phyloP scores from a whole-genome alignment of 768 basidiomycete species.

The Rhizopogon roseolus region DNA sequence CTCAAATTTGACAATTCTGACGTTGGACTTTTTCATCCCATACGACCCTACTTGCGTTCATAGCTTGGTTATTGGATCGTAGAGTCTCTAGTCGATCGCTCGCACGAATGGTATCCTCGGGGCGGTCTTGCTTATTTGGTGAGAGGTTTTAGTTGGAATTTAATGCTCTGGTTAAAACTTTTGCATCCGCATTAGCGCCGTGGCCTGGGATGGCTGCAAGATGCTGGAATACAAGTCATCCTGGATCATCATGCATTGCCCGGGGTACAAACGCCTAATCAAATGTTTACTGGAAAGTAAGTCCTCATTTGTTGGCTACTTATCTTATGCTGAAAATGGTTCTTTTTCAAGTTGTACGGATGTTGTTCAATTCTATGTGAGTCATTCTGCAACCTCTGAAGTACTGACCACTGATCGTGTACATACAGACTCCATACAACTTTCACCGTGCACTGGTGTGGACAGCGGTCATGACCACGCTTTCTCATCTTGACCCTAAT shows the following conservation, averaged over 20 bases:
- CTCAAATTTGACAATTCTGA: background rate
- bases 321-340: constrained; percentile 1
- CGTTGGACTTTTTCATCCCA: background rate
- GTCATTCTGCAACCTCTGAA: constrained; percentile 9
- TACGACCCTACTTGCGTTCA: background rate
- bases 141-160: constrained; percentile 9
- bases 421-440: constrained; percentile 56
- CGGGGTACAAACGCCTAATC: constrained; percentile 57
- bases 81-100: constrained; percentile 62
- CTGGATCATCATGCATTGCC: constrained; percentile 70
- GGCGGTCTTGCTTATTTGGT: constrained; percentile 69
- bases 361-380: constrained; percentile 70
- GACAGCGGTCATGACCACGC: constrained; percentile 73
- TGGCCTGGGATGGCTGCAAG: constrained; percentile 54
- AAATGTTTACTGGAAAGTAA: constrained; percentile 68
- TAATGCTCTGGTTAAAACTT: background rate
- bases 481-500: constrained; percentile 64
- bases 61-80: constrained; percentile 86
- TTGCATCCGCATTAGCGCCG: constrained; percentile 40
- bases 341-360: constrained; percentile 49
- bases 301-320: constrained; percentile 8
- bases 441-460: constrained; percentile 77
- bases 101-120: constrained; percentile 57
- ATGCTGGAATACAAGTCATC: constrained; percentile 62
- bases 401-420: constrained; percentile 3